A percentile compares a stretch with the other conserved stretches of the same genome.
These are phyloP conservation scores for Calonectria multiphialidica DNA, from an alignment of 2,329 filamentous ascomycete genomes.

Conservation along the genomic window DNA sequence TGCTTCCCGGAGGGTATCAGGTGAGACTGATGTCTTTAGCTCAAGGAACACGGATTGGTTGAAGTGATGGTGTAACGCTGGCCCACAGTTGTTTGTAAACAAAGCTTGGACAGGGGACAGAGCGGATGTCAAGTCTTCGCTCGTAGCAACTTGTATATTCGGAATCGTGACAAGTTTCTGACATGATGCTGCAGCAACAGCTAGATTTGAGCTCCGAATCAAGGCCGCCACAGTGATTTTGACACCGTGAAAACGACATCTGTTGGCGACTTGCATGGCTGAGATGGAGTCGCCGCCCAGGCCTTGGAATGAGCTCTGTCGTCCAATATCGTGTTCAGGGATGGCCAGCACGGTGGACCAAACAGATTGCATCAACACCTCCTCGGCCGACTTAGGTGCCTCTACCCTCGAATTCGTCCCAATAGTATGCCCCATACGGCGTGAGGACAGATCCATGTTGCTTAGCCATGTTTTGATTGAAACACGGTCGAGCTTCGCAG, in stretches of 20 bases:
- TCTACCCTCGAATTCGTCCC: background rate
- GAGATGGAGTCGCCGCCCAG: slow-evolving; percentile 3
- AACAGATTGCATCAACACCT: slow-evolving; percentile 8
- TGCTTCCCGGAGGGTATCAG: background rate
- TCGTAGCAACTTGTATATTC: background rate
- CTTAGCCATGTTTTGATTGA: slow-evolving; percentile 5
- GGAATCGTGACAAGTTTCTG: background rate
- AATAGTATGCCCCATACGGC: background rate
- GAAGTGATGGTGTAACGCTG: slow-evolving; percentile 1
- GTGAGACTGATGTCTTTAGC: slow-evolving; percentile 1
- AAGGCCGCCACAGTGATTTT: slow-evolving; percentile 7
- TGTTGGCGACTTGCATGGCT: slow-evolving; percentile 8
- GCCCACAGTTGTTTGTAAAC: slow-evolving; percentile 3
- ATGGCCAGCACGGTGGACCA: slow-evolving; percentile 4
- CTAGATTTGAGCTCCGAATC: background rate
- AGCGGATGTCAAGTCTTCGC: background rate
- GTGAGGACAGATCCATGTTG: background rate
- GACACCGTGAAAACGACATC: background rate
- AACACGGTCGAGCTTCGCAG: slow-evolving; percentile 5
- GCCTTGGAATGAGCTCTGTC: slow-evolving; percentile 9
- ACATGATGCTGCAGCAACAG: slow-evolving; percentile 6
- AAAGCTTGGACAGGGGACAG: slow-evolving; percentile 7
- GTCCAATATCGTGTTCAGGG: slow-evolving; percentile 6
- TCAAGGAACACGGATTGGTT: slow-evolving; percentile 6
- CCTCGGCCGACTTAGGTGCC: background rate